Evolutionary conservation across 2,329 filamentous ascomycete species (phyloP).

Genomic region (Penicillium sp.): DNA sequence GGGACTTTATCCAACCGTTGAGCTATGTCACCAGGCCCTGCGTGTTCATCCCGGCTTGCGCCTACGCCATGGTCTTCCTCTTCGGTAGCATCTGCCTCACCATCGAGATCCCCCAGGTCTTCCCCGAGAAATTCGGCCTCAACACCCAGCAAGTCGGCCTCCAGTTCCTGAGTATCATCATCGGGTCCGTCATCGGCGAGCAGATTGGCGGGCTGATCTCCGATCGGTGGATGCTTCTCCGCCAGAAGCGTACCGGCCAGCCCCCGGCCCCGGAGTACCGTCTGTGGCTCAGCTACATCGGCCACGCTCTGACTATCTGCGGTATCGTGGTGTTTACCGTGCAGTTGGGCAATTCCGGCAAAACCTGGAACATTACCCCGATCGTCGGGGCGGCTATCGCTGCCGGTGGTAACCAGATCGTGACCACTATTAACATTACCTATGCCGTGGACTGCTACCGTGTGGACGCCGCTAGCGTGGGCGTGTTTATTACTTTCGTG

Average conservation of each 20-base stretch:
- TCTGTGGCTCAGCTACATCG: constrained; percentile 59
- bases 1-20: constrained; percentile 56
- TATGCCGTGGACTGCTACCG: constrained; percentile 60
- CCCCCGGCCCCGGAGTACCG: constrained; percentile 53
- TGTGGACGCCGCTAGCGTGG: constrained; percentile 55
- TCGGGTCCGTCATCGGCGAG: constrained; percentile 60
- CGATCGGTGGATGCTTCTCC: constrained; percentile 56
- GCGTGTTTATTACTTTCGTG: constrained; percentile 61
- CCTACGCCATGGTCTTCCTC: constrained; percentile 60
- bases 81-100: constrained; percentile 55
- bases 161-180: constrained; percentile 58
- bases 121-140: constrained; percentile 56
- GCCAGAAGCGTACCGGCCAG: constrained; percentile 30
- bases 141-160: constrained; percentile 59
- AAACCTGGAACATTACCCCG: constrained; percentile 57
- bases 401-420: constrained; percentile 59
- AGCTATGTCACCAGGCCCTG: constrained; percentile 46
- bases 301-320: constrained; percentile 52
- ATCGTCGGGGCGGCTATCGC: constrained; percentile 55
- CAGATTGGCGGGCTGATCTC: constrained; percentile 57
- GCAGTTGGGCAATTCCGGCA: constrained; percentile 45
- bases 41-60: constrained; percentile 52
- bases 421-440: constrained; percentile 62
- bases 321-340: constrained; percentile 59
- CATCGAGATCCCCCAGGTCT: constrained; percentile 60